Base-by-base conservation (phyloP, 495 filamentous ascomycete genomes). In the Cudoniella acicularis region DNA sequence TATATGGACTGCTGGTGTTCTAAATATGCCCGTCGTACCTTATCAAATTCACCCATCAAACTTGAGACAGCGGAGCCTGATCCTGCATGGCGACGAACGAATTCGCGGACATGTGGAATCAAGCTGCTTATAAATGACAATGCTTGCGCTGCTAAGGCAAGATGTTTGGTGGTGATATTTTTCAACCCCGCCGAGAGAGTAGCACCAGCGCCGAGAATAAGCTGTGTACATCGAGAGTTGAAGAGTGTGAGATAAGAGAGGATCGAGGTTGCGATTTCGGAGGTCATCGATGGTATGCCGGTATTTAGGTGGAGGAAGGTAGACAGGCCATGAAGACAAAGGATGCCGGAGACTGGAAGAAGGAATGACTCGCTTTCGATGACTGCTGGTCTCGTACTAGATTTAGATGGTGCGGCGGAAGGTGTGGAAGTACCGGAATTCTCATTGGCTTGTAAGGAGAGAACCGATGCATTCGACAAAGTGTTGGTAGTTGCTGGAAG, bases 161-260 rank as follows among this genome's bases (percentile, higher is more conserved):
- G 83, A 73, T 99, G 92, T 64, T 92, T 94, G 0, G 94, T 95
- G 1, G 91, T 97, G 65, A 99, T 99, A 62, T 96, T 96, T 67
- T 91, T 96, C 10, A 99, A 74, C 0, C 94, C 94, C 3, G 92
- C 95, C n/a, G 86, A 92, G 23, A 83, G 77, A 1, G 90, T 97
- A 1, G 94, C 94, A 1, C 94, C 94, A 10, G 94, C 95, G 8
- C 93, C 95, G 8, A 98, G 85, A 60, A 99, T 96, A 51, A 98
- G 82, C 63, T 99, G 94, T 18, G 85, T 91, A 42, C 91, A 92
- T 4, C 94, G 86, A 8, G 91, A 96, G 71, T 98, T 97, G 81
- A 97, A 98, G 1, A 96, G 76, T 63, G 91, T 88, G 30, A 96
- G 76, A 56, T 91, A 90, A 1, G 74, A 71, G 20, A 83, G 62